Evolutionary conservation across 2,329 filamentous ascomycete species (phyloP), one percentile per base, ranked within the genome.

Genomic region (Xylaria sp.): DNA sequence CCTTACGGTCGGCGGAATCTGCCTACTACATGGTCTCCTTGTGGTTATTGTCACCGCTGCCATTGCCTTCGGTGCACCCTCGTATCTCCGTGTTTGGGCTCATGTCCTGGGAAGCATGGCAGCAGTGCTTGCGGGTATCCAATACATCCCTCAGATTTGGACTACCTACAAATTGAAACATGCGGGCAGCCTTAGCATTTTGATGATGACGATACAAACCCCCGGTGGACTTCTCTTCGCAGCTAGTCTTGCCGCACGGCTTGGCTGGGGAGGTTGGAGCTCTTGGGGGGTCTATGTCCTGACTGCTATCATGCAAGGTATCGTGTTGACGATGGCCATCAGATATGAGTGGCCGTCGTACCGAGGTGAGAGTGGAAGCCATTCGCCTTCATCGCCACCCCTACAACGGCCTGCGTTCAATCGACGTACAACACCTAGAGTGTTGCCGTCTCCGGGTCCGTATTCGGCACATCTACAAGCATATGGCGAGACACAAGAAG

Each of bases 171-270:
- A 84, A 59, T 83, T 97, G 65, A 92, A 95, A 77, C 90, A 94
- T 73, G 91, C 97, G 1, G 94, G 94, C 61, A 97, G 94, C 77
- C 82, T 99, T 73, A 97, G 93, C 75, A 96, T 99, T 63, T 91
- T 93, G 4, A 98, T 97, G 91, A 98, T 99, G 94, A 92, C 92
- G 77, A 97, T 99, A 38, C 96, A 99, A 79, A 97, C 95, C 0
- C 96, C 96, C 0, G 96, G 96, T 0, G 94, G 93, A 66, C 90
- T 97, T 72, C 82, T 99, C 6, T 98, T 97, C 81, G 94, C 95
- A 0, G 90, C 86, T 13, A 97, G 94, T 77, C 81, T 99, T 49
- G 93, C 90, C 57, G 88, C 87, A 7, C 87, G 96, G 51, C 85
- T 97, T 22, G 96, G 96, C 0, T 85, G 84, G 74, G 89, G 86